Conservation (phyloP, 306 rosid genomes). For the Datisca glomerata region DNA sequence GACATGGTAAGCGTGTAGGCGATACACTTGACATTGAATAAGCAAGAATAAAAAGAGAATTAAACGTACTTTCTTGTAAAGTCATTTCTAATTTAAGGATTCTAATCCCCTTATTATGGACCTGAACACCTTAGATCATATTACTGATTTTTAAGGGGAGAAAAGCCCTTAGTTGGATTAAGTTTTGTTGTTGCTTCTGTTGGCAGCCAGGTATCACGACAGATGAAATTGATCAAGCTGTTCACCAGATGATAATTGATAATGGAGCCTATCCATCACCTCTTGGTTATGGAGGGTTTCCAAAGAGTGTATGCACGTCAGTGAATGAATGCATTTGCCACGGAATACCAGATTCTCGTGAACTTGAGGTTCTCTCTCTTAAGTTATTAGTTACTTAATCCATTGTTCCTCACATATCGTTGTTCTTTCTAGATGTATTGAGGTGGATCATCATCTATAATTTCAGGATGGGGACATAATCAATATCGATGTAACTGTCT, state of each 20-base stretch:
- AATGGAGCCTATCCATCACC: conserved; percentile 96
- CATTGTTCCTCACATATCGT: background rate
- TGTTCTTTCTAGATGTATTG: background rate
- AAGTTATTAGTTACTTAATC: conserved; percentile 12
- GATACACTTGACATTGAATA: too few relatives aligned
- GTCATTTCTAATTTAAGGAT: too few relatives aligned
- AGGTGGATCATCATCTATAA: conserved; percentile 5
- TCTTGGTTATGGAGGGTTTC: conserved; percentile 90
- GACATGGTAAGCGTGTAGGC: too few relatives aligned
- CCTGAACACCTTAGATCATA: too few relatives aligned
- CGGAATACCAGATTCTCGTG: conserved; percentile 86
- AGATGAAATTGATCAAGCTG: conserved; percentile 90
- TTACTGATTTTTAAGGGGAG: too few relatives aligned
- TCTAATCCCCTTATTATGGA: too few relatives aligned
- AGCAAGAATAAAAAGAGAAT: too few relatives aligned
- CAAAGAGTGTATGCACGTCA: conserved; percentile 96
- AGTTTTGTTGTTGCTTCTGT: too few relatives aligned
- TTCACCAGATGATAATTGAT: conserved; percentile 88
- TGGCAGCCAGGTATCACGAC: conserved; percentile 93
- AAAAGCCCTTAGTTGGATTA: too few relatives aligned
- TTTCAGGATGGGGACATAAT: conserved; percentile 92
- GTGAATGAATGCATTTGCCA: conserved; percentile 96
- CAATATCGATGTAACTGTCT: conserved; percentile 86
- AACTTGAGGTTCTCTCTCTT: conserved; percentile 53
- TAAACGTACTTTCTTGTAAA: too few relatives aligned